phyloP scores from a whole-genome alignment of 2,329 filamentous ascomycete species.

The Alternaria metachromatica region DNA sequence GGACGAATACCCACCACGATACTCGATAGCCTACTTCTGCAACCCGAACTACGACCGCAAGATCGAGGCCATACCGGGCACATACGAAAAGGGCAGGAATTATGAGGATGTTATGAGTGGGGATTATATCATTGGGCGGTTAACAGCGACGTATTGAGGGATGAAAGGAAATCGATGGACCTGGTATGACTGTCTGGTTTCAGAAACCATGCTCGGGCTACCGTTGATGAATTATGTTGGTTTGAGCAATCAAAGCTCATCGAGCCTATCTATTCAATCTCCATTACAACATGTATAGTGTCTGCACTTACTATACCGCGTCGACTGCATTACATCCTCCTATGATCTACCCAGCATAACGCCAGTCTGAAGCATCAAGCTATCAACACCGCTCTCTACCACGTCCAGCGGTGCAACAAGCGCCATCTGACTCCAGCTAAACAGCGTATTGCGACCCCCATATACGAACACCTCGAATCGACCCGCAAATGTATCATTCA shows the following conservation, averaged over 20 bases:
- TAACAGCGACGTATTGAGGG: conserved; percentile 70
- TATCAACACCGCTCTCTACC: conserved; percentile 38
- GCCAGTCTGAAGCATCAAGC: conserved; percentile 10
- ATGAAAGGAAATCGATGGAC: not conserved
- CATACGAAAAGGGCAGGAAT: conserved; percentile 77
- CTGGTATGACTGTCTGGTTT: not conserved
- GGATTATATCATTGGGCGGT: conserved; percentile 78
- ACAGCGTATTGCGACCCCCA: conserved; percentile 58
- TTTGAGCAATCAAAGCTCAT: not conserved
- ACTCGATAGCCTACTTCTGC: conserved; percentile 93
- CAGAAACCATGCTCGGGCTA: not conserved
- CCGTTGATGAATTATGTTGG: not conserved
- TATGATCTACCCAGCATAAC: not conserved
- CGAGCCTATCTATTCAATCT: not conserved
- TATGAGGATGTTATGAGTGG: conserved; percentile 80
- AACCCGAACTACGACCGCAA: conserved; percentile 79
- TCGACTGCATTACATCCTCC: not conserved
- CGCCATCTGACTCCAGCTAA: conserved; percentile 65
- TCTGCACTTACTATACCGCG: not conserved
- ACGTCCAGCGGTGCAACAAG: conserved; percentile 59
- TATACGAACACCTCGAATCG: conserved; percentile 63
- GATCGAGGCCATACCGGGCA: conserved; percentile 84
- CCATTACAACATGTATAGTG: not conserved
- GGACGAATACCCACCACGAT: conserved; percentile 71
- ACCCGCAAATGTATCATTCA: conserved; percentile 55